A percentile compares a stretch with the other conserved stretches of the same genome.
Conservation (phyloP, 805 yeast species). For the Suhomyces faveliae region DNA sequence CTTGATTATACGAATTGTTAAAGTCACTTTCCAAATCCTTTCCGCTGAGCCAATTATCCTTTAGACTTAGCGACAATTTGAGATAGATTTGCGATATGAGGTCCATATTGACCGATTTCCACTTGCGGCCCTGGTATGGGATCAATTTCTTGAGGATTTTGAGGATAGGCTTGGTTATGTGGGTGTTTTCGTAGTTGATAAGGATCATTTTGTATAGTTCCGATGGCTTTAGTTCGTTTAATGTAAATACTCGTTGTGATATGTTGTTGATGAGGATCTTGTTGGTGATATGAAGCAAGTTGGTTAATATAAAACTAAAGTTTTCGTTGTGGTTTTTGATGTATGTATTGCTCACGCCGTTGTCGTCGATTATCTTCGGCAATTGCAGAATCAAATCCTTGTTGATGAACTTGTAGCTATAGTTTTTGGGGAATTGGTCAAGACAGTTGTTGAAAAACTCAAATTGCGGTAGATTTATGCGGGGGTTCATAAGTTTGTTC, state of each 20-base stretch:
- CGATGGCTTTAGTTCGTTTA: conserved; percentile 63
- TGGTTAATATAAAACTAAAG: conserved; percentile 48
- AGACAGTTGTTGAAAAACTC: conserved; percentile 41
- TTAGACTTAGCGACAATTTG: conserved; percentile 65
- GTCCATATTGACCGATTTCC: conserved; percentile 94
- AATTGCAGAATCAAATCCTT: conserved; percentile 26
- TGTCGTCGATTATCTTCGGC: conserved; percentile 24
- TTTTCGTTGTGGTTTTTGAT: conserved; percentile 35
- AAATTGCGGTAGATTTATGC: conserved; percentile 28
- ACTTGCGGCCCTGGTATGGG: conserved; percentile 89
- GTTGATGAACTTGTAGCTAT: conserved; percentile 29
- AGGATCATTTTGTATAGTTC: conserved; percentile 57
- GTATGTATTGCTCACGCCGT: conserved; percentile 26
- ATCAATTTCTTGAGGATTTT: conserved; percentile 74
- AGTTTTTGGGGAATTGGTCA: conserved; percentile 13
- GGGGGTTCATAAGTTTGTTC: conserved; percentile 41
- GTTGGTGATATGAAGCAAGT: conserved; percentile 55
- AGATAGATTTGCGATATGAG: conserved; percentile 82
- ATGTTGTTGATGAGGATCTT: conserved; percentile 58
- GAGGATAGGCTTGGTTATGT: conserved; percentile 66
- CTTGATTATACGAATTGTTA: conserved; percentile 79
- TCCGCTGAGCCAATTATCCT: conserved; percentile 88
- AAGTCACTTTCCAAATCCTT: conserved; percentile 73
- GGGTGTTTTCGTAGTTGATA: conserved; percentile 55
- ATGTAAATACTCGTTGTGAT: conserved; percentile 67